phyloP scores from a whole-genome alignment of 225 moss, liverwort and hornwort species.

The Antitrichia curtipendula region DNA sequence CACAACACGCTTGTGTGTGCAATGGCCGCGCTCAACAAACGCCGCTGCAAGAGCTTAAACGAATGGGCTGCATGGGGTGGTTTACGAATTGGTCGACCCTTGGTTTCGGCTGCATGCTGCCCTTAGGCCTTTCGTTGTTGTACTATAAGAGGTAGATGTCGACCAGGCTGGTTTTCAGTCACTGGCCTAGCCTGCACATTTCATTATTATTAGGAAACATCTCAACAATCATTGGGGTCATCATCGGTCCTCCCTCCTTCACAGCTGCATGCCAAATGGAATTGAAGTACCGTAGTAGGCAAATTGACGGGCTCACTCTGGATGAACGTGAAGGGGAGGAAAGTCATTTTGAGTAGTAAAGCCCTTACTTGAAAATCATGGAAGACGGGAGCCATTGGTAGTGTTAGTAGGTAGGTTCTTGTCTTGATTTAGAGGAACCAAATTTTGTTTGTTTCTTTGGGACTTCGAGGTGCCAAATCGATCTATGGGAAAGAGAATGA shows the following conservation, averaged over 20 bases:
- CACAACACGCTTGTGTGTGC: conserved; percentile 43
- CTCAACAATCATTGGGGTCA: not conserved
- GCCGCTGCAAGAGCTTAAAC: not conserved
- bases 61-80: not conserved
- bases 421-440: not conserved
- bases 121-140: not conserved
- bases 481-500: not conserved
- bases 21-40: not conserved
- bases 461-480: not conserved
- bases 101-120: not conserved
- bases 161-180: not conserved
- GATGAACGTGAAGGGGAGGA: not conserved
- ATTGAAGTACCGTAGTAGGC: not conserved
- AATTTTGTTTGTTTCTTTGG: not conserved
- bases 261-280: not conserved
- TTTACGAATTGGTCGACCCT: not conserved
- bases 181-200: not conserved
- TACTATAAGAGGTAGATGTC: not conserved
- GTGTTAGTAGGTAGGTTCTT: not conserved
- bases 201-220: not conserved
- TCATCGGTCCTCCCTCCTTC: not conserved
- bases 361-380: not conserved
- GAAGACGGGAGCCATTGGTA: not conserved
- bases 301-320: not conserved
- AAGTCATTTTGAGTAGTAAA: not conserved